These are phyloP conservation scores for Arthrinium puccinioides DNA, from an alignment of 2,329 filamentous ascomycete genomes.

Conservation along the genomic window DNA sequence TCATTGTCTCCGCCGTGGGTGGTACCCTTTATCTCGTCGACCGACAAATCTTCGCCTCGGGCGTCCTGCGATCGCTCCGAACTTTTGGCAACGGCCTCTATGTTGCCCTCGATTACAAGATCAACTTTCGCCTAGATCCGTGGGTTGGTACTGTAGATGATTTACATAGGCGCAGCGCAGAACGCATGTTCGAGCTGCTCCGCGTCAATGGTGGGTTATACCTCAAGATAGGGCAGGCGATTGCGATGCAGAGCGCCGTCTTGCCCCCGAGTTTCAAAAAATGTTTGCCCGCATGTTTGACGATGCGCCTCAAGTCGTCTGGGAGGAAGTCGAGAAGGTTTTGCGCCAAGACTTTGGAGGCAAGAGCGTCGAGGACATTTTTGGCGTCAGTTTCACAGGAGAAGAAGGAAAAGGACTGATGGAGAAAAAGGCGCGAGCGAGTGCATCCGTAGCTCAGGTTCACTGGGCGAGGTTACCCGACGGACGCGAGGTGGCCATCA, in stretches of 20 bases:
- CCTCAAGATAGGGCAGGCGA: slow-evolving; percentile 95
- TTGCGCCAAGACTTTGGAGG: slow-evolving; percentile 85
- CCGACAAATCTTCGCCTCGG: slow-evolving; percentile 68
- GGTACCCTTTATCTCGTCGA: slow-evolving; percentile 64
- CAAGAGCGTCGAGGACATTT: slow-evolving; percentile 78
- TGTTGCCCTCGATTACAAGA: slow-evolving; percentile 88
- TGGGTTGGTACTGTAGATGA: slow-evolving; percentile 67
- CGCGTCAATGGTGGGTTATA: slow-evolving; percentile 87
- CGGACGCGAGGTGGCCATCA: slow-evolving; percentile 87
- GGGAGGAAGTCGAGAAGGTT: slow-evolving; percentile 78
- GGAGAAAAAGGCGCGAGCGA: slow-evolving; percentile 57
- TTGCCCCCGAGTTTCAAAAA: slow-evolving; percentile 90
- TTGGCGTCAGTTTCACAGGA: slow-evolving; percentile 76
- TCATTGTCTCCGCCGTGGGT: slow-evolving; percentile 51
- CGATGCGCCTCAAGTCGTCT: slow-evolving; percentile 88
- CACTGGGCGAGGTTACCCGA: slow-evolving; percentile 86
- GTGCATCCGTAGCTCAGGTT: slow-evolving; percentile 91
- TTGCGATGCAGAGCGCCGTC: slow-evolving; percentile 95
- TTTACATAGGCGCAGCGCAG: slow-evolving; percentile 76
- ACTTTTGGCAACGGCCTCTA: slow-evolving; percentile 76
- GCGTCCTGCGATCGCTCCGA: slow-evolving; percentile 67
- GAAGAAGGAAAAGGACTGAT: slow-evolving; percentile 60
- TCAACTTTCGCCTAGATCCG: slow-evolving; percentile 84
- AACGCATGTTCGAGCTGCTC: slow-evolving; percentile 74
- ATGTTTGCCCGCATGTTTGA: slow-evolving; percentile 98